These are phyloP conservation scores for Boletus sp. DNA, from an alignment of 768 basidiomycete species.

Conservation along the genomic window DNA sequence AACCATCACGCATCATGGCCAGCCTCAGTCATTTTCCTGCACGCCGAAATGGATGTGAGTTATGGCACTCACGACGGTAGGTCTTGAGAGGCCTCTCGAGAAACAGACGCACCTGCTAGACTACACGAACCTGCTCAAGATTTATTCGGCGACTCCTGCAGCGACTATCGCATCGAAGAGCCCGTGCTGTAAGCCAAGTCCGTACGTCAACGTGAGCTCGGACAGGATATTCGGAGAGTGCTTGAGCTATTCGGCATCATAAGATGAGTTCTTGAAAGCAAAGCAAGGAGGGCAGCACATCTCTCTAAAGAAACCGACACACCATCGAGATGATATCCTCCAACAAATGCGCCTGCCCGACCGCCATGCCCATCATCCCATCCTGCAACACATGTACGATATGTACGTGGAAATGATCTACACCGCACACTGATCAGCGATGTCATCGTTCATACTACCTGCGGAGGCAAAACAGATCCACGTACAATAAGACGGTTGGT, in stretches of 20 bases:
- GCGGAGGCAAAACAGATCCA: background rate
- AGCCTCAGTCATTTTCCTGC: background rate
- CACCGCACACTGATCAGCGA: background rate
- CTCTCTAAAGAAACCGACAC: slow-evolving; percentile 12
- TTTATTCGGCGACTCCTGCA: slow-evolving; percentile 9
- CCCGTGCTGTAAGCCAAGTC: slow-evolving; percentile 78
- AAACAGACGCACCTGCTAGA: background rate
- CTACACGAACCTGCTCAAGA: background rate
- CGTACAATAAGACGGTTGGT: slow-evolving; percentile 94
- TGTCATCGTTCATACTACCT: background rate
- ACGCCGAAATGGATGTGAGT: background rate
- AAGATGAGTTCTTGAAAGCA: background rate
- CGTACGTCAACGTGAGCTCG: slow-evolving; percentile 76
- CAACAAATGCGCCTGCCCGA: slow-evolving; percentile 90
- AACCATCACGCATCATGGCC: background rate
- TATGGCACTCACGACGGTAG: background rate
- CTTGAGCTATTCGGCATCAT: slow-evolving; percentile 54
- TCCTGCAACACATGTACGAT: slow-evolving; percentile 72
- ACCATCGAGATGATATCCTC: slow-evolving; percentile 91
- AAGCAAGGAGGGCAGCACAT: background rate
- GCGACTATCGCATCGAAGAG: slow-evolving; percentile 48
- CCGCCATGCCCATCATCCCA: slow-evolving; percentile 63
- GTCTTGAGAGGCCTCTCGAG: background rate
- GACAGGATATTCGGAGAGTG: slow-evolving; percentile 55
- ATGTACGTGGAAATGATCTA: slow-evolving; percentile 95